Percentiles rank a stretch among this genome's conserved stretches.
phyloP scores from a whole-genome alignment of 169 alveolate genomes.

The Plasmodium gallinaceum region DNA sequence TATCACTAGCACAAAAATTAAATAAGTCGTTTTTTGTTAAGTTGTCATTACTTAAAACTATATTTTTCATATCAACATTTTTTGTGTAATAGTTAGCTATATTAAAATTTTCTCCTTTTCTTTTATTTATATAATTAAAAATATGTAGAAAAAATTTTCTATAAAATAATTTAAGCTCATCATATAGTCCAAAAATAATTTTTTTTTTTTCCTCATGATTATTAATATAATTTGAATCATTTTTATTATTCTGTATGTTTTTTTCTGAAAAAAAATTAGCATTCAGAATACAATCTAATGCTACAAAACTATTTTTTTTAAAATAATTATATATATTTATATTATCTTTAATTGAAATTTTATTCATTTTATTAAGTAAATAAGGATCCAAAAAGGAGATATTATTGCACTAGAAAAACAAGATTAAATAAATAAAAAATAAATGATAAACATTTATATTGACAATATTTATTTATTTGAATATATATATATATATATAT shows the following conservation, averaged over 20 bases:
- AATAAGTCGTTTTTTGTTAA: slow-evolving; percentile 13
- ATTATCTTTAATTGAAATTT: slow-evolving; percentile 41
- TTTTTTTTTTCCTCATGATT: slow-evolving; percentile 53
- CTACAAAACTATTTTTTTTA: slow-evolving; percentile 33
- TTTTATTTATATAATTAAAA: slow-evolving; percentile 56
- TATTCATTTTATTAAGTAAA: slow-evolving; percentile 56
- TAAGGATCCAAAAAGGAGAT: slow-evolving; percentile 59
- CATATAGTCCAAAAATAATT: slow-evolving; percentile 31
- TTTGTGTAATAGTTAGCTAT: slow-evolving; percentile 21
- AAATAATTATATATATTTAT: slow-evolving; percentile 49
- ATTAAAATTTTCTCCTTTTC: slow-evolving; percentile 35
- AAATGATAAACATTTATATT: background rate
- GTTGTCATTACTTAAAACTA: background rate
- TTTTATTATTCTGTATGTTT: slow-evolving; percentile 34
- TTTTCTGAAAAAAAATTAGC: slow-evolving; percentile 28
- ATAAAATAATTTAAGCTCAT: slow-evolving; percentile 59
- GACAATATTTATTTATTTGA: too few species aligned
- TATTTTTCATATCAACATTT: slow-evolving; percentile 33
- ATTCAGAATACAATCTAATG: slow-evolving; percentile 39
- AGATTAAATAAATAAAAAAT: background rate
- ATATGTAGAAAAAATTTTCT: slow-evolving; percentile 50
- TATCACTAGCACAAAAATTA: slow-evolving; percentile 15
- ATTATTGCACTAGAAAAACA: slow-evolving; percentile 34
- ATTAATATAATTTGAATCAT: slow-evolving; percentile 13
- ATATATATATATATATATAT: slow-evolving; percentile 2